Conservation (phyloP, 176 grass and related monocot genomes). For the Phyllostachys edulis region DNA sequence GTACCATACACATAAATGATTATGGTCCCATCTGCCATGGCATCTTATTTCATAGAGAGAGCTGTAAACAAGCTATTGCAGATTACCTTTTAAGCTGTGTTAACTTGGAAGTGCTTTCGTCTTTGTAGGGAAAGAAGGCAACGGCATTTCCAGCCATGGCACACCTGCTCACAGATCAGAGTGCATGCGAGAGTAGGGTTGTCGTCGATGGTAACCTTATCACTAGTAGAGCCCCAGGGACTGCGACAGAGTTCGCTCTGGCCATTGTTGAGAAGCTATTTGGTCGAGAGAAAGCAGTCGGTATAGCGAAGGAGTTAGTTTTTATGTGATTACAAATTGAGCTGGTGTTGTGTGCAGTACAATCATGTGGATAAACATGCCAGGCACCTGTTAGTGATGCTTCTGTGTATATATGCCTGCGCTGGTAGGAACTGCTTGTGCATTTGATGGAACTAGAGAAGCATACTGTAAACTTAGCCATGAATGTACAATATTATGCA, state of each 20-base stretch:
- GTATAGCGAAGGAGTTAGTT: constrained; percentile 53
- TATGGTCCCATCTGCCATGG: background rate
- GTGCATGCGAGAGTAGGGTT: constrained; percentile 50
- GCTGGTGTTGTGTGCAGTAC: background rate
- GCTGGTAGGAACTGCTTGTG: constrained; percentile 4
- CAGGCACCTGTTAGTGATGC: background rate
- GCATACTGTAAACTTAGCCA: constrained; percentile 5
- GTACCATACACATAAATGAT: background rate
- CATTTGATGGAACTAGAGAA: background rate
- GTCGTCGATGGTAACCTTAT: constrained; percentile 71
- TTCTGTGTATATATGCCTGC: background rate
- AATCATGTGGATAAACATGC: constrained; percentile 25
- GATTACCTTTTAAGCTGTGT: background rate
- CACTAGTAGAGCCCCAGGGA: constrained; percentile 73
- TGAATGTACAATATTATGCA: background rate
- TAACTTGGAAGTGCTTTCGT: constrained; percentile 3
- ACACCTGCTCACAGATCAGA: constrained; percentile 60
- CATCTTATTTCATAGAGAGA: background rate
- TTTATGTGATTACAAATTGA: constrained; percentile 37
- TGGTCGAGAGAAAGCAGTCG: constrained; percentile 54
- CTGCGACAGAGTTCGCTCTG: constrained; percentile 50
- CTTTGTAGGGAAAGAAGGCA: constrained; percentile 76
- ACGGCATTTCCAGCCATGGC: constrained; percentile 59
- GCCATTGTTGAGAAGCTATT: constrained; percentile 75
- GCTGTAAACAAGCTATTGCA: background rate